Conservation (phyloP, 768 basidiomycete species). For the Trametes cinnabarina region DNA sequence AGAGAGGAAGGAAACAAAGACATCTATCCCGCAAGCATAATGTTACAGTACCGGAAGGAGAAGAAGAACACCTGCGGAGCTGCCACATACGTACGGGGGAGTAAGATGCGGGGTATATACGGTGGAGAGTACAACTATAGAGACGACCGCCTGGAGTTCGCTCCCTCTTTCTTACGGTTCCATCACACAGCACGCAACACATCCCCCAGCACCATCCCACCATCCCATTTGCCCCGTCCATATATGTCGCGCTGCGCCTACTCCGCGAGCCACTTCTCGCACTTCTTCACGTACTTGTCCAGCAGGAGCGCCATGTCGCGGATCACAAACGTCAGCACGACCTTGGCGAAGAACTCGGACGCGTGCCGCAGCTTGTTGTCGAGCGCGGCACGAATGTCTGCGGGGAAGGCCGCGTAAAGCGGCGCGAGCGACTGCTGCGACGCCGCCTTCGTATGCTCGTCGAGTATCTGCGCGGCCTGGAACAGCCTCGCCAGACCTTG, state of each 20-base stretch:
- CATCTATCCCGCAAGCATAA: conserved; percentile 34
- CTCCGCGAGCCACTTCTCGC: conserved; percentile 89
- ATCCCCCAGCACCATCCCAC: background rate
- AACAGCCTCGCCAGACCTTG: conserved; percentile 74
- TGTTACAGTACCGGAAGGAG: conserved; percentile 26
- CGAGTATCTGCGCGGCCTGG: conserved; percentile 71
- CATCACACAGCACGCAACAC: background rate
- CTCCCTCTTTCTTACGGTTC: background rate
- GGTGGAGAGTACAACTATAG: conserved; percentile 2
- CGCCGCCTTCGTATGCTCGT: conserved; percentile 81
- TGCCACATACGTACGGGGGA: background rate
- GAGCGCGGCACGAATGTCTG: conserved; percentile 58
- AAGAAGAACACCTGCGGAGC: conserved; percentile 1
- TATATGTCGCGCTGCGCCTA: conserved; percentile 38
- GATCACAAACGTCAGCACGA: conserved; percentile 87
- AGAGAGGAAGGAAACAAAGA: conserved; percentile 15
- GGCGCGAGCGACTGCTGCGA: conserved; percentile 63
- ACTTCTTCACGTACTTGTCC: conserved; percentile 93
- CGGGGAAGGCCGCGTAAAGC: conserved; percentile 68
- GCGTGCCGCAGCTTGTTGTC: conserved; percentile 76
- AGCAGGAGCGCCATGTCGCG: conserved; percentile 81
- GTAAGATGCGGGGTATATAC: conserved; percentile 6
- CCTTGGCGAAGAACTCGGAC: conserved; percentile 90
- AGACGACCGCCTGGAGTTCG: conserved; percentile 1
- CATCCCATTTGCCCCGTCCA: too few relatives aligned